A percentile compares a stretch with the other conserved stretches of the same genome.
These are phyloP conservation scores for Pseudotsuga menziesii DNA, from an alignment of 75 land plant species.

Conservation along the genomic window DNA sequence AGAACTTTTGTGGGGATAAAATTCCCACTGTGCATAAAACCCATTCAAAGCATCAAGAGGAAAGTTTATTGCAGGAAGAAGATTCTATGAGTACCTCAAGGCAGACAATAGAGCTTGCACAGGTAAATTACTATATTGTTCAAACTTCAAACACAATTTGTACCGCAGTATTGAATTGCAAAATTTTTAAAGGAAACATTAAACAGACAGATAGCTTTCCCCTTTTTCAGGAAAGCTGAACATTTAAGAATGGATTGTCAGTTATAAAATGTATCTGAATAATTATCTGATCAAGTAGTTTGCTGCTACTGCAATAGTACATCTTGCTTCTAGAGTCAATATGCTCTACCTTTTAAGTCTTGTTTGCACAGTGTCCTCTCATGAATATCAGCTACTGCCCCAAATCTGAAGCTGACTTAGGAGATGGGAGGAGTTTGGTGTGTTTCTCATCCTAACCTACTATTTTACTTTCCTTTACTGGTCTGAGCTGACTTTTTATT, in stretches of 20 bases:
- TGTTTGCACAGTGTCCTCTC: slow-evolving; percentile 50
- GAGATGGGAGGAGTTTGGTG: slow-evolving; percentile 54
- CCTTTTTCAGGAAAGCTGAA: no score
- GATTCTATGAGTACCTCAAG: slow-evolving; percentile 8
- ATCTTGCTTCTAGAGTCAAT: not conserved
- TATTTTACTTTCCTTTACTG: not conserved
- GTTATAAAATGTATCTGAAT: not conserved
- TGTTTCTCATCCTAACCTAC: not conserved
- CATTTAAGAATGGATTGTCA: not conserved
- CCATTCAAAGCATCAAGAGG: not conserved
- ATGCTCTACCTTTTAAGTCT: not conserved
- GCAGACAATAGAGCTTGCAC: not conserved
- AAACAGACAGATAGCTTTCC: not conserved
- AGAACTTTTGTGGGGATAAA: not conserved
- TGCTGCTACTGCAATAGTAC: no score
- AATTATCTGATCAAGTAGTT: not conserved
- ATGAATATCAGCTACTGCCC: slow-evolving; percentile 80
- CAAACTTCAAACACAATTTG: not conserved
- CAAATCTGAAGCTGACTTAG: slow-evolving; percentile 40
- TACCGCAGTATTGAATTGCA: not conserved
- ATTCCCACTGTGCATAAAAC: not conserved
- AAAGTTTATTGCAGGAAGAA: not conserved
- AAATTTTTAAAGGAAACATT: no score
- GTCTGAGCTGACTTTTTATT: not conserved
- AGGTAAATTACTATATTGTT: slow-evolving; percentile 9